Percentiles rank a stretch among this genome's conserved stretches.
Evolutionary conservation across 148 eudicot genomes (phyloP).

Genomic region (Cornus florida): DNA sequence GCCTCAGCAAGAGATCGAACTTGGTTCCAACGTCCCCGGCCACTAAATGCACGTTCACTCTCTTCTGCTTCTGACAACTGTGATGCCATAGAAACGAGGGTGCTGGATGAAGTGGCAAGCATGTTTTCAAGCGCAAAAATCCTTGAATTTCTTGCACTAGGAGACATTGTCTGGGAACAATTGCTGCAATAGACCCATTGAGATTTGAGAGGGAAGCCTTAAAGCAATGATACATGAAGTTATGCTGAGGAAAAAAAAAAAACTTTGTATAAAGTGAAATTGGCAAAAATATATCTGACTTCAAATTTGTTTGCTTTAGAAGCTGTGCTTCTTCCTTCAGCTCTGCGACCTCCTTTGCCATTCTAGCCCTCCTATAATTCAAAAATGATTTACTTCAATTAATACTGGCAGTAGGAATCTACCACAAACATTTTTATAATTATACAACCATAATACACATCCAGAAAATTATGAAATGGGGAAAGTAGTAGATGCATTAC

Average conservation of each 20-base stretch:
- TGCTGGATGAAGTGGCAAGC: constrained; percentile 85
- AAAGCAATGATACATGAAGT: background rate
- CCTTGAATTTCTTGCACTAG: constrained; percentile 97
- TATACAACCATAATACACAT: background rate
- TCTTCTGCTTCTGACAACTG: constrained; percentile 98
- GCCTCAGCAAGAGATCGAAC: constrained; percentile 89
- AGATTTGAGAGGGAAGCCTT: background rate
- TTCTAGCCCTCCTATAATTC: constrained; percentile 73
- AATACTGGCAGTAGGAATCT: background rate
- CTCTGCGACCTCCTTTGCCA: constrained; percentile 89
- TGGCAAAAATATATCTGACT: constrained; percentile 30
- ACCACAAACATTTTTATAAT: background rate
- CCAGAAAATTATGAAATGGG: background rate
- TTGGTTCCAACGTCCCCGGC: constrained; percentile 96
- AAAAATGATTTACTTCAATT: constrained; percentile 8
- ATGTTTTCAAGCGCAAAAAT: constrained; percentile 92
- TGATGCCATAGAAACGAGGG: constrained; percentile 95
- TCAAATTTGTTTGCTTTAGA: constrained; percentile 52
- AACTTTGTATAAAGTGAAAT: background rate
- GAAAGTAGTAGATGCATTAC: background rate
- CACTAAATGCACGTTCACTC: constrained; percentile 83
- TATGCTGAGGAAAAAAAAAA: background rate
- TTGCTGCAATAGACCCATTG: constrained; percentile 38
- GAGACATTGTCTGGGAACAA: constrained; percentile 76
- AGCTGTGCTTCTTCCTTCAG: constrained; percentile 84